Evolutionary conservation across 129 eudicot species (phyloP), one percentile per base, ranked within the genome.

Genomic region (Lactuca sativa): DNA sequence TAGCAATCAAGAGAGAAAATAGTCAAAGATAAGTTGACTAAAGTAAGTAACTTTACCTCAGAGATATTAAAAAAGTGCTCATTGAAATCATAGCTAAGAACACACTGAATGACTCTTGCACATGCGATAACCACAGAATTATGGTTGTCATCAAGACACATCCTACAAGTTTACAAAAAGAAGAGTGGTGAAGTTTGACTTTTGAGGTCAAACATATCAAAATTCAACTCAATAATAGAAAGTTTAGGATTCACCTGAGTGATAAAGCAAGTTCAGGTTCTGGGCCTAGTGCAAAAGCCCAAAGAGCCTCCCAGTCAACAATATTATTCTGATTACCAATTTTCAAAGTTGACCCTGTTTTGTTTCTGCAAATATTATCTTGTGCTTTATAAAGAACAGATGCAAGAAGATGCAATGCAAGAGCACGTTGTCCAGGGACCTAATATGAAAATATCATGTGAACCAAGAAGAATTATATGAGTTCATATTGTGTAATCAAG

Each of bases 281-380:
- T 41, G 99, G 99, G 44, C 99, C 99, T 62, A 95, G 83, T 5
- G 89, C 81, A 80, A 83, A 95, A 62, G 99, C 91, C 99, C 99
- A 95, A 49, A 95, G 74, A 71, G 99, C 99, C 77, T 84, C 97
- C 96, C 97, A 95, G 78, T 95, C 95, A 74, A 79, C 81, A 74
- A 4, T 63, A 21, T 71, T 79, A 33, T 67, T 82, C 54, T 40
- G 72, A 8, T 69, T 82, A 63, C 73, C 60, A 58, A 18, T 34
- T 66, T 78, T 77, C 59, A 79, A 62, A 38, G 82, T 80, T 70
- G 63, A 34, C 51, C 79, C 87, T 51, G 73, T 60, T 62, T 80
- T 75, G 57, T 81, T 76, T 80, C 72, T 67, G 52, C 53, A 21
- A 51, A 95, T 87, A 53, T 67, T 74, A 62, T 69, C 76, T 55